Evolutionary conservation across 2,329 filamentous ascomycete genomes (phyloP), one percentile per base, ranked within the genome.

Genomic region (Aureobasidium pullulans): DNA sequence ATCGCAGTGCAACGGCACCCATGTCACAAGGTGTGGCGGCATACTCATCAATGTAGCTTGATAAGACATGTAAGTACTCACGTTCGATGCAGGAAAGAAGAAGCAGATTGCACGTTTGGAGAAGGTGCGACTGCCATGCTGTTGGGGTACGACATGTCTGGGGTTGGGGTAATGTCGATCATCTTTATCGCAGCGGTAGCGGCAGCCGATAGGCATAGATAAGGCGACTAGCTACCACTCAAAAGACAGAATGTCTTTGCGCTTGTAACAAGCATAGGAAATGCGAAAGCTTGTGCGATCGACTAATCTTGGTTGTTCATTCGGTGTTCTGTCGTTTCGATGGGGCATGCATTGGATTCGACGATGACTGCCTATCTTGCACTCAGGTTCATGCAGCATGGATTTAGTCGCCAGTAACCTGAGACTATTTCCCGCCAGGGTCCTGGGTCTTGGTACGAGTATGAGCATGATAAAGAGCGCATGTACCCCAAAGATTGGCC

Each of bases 131-230:
- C 4, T 19, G 43, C n/a, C 8, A n/a, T 29, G 19, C n/a, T 37
- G 40, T 36, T 57, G 50, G 39, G 39, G 53, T 23, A 23, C 3
- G 23, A 23, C 23, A 23, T 3, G 23, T 48, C 15, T 57, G 43
- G 53, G 53, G 53, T 48, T 46, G 19, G 39, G 44, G 31, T 19
- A 47, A 15, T 28, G 54, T 48, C 43, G 54, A 57, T 57, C 54
- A 39, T 39, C 19, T 15, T 11, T 28, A 2, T 39, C 16, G n/a
- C 29, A 28, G 28, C 47, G 34, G 49, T 39, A 57, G 40, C 53
- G 40, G 36, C 49, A 31, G 47, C 23, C 28, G 54, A 57, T 57
- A 57, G 43, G 54, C 31, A 47, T 4, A 57, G 53, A 54, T 57
- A 57, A 57, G 54, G 29, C 16, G 53, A 57, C n/a, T 46, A 42